phyloP scores from a whole-genome alignment of 2,329 filamentous ascomycete genomes.

The Ascochyta lentis region DNA sequence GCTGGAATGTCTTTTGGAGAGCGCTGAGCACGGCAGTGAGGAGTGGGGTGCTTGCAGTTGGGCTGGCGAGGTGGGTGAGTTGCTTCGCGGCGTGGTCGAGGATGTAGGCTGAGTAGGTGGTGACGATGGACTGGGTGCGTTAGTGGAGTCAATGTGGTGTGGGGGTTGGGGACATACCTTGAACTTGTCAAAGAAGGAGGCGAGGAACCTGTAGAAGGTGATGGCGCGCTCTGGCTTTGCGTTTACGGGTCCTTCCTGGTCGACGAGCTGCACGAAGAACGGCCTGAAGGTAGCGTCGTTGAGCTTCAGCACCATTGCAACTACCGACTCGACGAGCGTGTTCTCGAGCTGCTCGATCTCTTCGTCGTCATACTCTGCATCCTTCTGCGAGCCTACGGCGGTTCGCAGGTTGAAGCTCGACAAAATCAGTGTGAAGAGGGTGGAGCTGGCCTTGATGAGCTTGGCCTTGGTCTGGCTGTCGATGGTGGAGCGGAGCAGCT shows the following conservation, averaged over 20 bases:
- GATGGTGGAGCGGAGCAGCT: slow-evolving; percentile 73
- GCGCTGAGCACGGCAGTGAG: slow-evolving; percentile 75
- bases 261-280: slow-evolving; percentile 83
- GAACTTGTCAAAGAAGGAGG: slow-evolving; percentile 80
- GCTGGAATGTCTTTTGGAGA: slow-evolving; percentile 76
- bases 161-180: slow-evolving; percentile 59
- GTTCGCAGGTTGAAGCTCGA: slow-evolving; percentile 70
- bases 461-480: slow-evolving; percentile 78
- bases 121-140: slow-evolving; percentile 75
- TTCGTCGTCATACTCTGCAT: slow-evolving; percentile 55
- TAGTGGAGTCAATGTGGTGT: not conserved
- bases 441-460: slow-evolving; percentile 75
- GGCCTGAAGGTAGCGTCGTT: slow-evolving; percentile 94
- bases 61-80: slow-evolving; percentile 54
- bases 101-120: slow-evolving; percentile 85
- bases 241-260: slow-evolving; percentile 64
- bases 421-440: slow-evolving; percentile 69
- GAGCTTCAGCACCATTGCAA: slow-evolving; percentile 95
- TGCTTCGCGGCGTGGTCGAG: slow-evolving; percentile 75
- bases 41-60: slow-evolving; percentile 62
- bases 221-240: slow-evolving; percentile 62
- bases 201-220: slow-evolving; percentile 81
- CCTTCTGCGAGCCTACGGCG: slow-evolving; percentile 40
- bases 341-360: slow-evolving; percentile 68
- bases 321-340: slow-evolving; percentile 70